Evolutionary conservation across 1,284 basidiomycete species (phyloP), one percentile per base, ranked within the genome.

Genomic region (Ganoderma lingzhi): DNA sequence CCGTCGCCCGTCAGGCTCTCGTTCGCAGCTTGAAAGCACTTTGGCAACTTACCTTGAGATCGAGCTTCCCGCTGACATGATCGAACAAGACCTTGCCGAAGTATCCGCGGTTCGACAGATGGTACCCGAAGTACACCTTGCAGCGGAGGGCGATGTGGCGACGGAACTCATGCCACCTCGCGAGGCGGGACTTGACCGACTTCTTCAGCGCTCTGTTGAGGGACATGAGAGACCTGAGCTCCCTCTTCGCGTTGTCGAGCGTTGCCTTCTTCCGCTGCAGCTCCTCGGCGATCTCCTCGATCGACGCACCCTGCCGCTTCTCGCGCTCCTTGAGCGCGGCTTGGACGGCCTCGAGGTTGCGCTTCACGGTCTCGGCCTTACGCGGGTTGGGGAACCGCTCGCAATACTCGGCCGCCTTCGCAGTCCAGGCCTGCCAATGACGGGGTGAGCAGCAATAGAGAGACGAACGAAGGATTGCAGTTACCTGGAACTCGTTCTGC

Each of bases 131-230:
- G 58, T 92, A 89, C 60, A 91, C 83, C 76, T 94, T 95, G 80
- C 95, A 96, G 6, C 96, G 91, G 32, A 95, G 84, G 12, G 96
- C 92, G 71, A 96, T 96, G 75, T 94, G 92, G 10, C 89, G 86
- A 64, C 97, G 90, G 84, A 98, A 97, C 64, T 93, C 89, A 68
- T 93, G 87, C 97, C 97, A 99, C 73, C 89, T 89, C 14, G 83
- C 78, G 67, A 92, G 80, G 32, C 97, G 94, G 15, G 85, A 77
- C 19, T 85, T 78, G 60, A 96, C 83, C 0, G 95, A 93, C 6
- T 83, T 78, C 73, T 86, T 87, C 59, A 96, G 82, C 67, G 63
- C 75, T 78, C 87, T 89, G 79, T 92, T 92, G 71, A 96, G 81
- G 1, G 77, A 74, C 19, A 84, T 79, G 83, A 96, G 87, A 61